Percentiles rank a stretch among this genome's conserved stretches.
phyloP scores from a whole-genome alignment of 2,329 filamentous ascomycete species.

The Diaporthe sp. region DNA sequence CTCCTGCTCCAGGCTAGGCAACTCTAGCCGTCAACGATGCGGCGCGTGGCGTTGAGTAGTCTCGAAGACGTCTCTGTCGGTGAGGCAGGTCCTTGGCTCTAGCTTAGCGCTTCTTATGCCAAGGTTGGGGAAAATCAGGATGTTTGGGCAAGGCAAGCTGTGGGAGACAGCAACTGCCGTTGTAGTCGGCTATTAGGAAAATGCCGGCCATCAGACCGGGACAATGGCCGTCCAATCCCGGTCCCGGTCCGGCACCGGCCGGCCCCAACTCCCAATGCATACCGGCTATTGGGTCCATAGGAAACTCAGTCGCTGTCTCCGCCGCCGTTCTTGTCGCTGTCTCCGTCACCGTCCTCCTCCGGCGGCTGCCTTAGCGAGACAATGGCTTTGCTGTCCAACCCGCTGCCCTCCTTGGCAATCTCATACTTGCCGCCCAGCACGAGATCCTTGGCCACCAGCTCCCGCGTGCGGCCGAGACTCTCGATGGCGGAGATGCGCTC shows the following conservation, averaged over 20 bases:
- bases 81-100: conserved; percentile 20
- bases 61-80: neutral
- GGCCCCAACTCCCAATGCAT: too few relatives aligned
- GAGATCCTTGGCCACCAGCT: conserved; percentile 95
- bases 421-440: conserved; percentile 87
- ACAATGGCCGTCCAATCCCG: neutral
- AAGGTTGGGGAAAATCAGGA: neutral
- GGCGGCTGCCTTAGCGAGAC: conserved; percentile 52
- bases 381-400: conserved; percentile 57
- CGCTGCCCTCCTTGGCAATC: conserved; percentile 59
- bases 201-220: conserved; percentile 3
- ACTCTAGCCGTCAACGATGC: conserved; percentile 37
- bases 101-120: conserved; percentile 18
- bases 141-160: neutral
- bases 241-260: conserved; percentile 9
- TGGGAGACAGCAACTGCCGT: conserved; percentile 8
- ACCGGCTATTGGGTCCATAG: neutral
- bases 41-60: conserved; percentile 33
- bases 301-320: neutral
- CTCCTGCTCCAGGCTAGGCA: conserved; percentile 1
- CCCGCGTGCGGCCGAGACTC: conserved; percentile 91
- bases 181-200: conserved; percentile 1
- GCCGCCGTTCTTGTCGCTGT: conserved; percentile 44
- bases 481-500: conserved; percentile 94
- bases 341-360: conserved; percentile 51